Conservation (phyloP, 768 basidiomycete genomes). For the Suillus alpinus region DNA sequence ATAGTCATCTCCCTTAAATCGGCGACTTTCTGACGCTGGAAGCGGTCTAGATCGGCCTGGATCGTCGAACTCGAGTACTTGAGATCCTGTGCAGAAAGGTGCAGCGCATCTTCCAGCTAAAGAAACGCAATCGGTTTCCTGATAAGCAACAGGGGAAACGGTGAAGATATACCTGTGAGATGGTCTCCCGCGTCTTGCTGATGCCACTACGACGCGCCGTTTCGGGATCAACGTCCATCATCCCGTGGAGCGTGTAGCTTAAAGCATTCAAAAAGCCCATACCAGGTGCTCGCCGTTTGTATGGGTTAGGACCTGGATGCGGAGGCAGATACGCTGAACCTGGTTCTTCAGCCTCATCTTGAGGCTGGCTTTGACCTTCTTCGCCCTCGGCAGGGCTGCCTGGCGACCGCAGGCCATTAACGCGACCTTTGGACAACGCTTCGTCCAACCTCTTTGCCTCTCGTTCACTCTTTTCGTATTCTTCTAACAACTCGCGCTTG, state of each 20-base stretch:
- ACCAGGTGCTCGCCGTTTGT: constrained; percentile 62
- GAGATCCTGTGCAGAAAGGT: constrained; percentile 88
- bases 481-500: constrained; percentile 81
- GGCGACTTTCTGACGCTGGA: constrained; percentile 98
- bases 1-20: constrained; percentile 94
- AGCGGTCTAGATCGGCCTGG: constrained; percentile 95
- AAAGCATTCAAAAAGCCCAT: constrained; percentile 89
- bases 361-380: constrained; percentile 19
- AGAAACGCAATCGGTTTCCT: constrained; percentile 14
- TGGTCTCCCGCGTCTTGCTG: constrained; percentile 89
- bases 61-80: constrained; percentile 96
- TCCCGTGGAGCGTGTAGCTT: constrained; percentile 92
- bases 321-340: constrained; percentile 62
- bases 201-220: constrained; percentile 91
- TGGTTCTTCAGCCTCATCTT: constrained; percentile 38
- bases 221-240: constrained; percentile 99
- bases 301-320: constrained; percentile 76
- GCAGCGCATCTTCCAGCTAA: constrained; percentile 93
- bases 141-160: constrained; percentile 9
- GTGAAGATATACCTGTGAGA: constrained; percentile 72
- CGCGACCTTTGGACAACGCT: constrained; percentile 67
- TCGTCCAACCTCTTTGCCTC: constrained; percentile 89
- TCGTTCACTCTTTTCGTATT: constrained; percentile 88
- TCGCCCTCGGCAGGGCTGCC: constrained; percentile 26
- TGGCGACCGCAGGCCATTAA: constrained; percentile 26